Evolutionary conservation across 192 early-diverging fungal species (phyloP).

Genomic region (Linderina pennispora): DNA sequence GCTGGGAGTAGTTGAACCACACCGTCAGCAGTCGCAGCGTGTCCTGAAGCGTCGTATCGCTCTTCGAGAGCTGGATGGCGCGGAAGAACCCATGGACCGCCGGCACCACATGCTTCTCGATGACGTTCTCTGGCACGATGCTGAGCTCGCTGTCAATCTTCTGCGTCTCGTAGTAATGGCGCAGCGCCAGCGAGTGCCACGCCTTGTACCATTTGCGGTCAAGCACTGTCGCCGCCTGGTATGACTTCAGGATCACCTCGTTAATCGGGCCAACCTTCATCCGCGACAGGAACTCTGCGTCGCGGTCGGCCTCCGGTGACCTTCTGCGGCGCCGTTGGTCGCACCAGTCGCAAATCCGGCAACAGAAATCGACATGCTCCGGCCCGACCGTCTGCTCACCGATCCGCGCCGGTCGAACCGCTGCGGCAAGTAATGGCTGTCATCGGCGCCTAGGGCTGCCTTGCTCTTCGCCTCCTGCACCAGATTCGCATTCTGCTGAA

Average conservation of each 20-base stretch:
- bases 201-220: conserved; percentile 94
- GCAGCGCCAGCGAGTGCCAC: conserved; percentile 96
- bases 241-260: conserved; percentile 70
- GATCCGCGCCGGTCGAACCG: not conserved
- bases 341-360: not conserved
- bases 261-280: conserved; percentile 18
- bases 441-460: conserved; percentile 1
- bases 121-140: conserved; percentile 54
- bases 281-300: conserved; percentile 10
- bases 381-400: not conserved
- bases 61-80: conserved; percentile 85
- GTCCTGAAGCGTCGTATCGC: conserved; percentile 83
- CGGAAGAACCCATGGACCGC: conserved; percentile 89
- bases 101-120: conserved; percentile 58
- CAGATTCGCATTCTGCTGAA: conserved; percentile 10
- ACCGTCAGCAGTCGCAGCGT: conserved; percentile 86
- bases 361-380: not conserved
- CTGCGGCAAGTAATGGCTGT: not conserved
- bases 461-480: conserved; percentile 6
- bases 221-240: conserved; percentile 78
- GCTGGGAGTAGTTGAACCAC: conserved; percentile 94
- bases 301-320: conserved; percentile 2
- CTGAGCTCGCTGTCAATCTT: conserved; percentile 61
- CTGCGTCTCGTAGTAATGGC: conserved; percentile 81
- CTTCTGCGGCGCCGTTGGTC: conserved; percentile 7